phyloP scores from a whole-genome alignment of 2,329 filamentous ascomycete species.

The Sclerotinia sclerotiorum region DNA sequence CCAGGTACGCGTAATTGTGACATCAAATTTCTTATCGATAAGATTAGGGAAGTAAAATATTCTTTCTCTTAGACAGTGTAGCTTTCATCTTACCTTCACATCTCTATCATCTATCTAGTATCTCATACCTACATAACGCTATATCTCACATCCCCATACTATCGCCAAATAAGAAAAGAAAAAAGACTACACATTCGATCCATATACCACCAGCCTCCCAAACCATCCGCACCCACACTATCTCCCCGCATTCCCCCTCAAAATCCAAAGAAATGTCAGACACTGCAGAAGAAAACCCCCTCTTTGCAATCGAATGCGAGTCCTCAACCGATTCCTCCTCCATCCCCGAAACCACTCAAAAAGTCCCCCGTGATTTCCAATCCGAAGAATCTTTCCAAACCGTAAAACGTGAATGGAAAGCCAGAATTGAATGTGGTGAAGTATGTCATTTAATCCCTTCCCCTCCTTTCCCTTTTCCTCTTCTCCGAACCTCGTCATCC shows the following conservation, averaged over 20 bases:
- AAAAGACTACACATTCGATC: background rate
- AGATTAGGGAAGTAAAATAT: slow-evolving; percentile 3
- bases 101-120: background rate
- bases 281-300: slow-evolving; percentile 37
- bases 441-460: slow-evolving; percentile 26
- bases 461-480: background rate
- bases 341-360: background rate
- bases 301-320: slow-evolving; percentile 47
- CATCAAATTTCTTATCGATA: slow-evolving; percentile 15
- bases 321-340: slow-evolving; percentile 41
- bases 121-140: no score
- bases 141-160: background rate
- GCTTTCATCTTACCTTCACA: background rate
- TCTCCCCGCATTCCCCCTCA: background rate
- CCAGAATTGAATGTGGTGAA: slow-evolving; percentile 38
- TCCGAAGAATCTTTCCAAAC: slow-evolving; percentile 37
- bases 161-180: background rate
- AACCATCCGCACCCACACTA: background rate
- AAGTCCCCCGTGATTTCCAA: slow-evolving; percentile 40
- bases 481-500: no score
- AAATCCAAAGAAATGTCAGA: slow-evolving; percentile 31
- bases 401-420: slow-evolving; percentile 33
- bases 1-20: background rate
- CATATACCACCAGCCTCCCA: background rate
- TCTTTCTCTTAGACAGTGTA: background rate